phyloP scores from a whole-genome alignment of 305 asterid genomes.

The Rubia peregrina region DNA sequence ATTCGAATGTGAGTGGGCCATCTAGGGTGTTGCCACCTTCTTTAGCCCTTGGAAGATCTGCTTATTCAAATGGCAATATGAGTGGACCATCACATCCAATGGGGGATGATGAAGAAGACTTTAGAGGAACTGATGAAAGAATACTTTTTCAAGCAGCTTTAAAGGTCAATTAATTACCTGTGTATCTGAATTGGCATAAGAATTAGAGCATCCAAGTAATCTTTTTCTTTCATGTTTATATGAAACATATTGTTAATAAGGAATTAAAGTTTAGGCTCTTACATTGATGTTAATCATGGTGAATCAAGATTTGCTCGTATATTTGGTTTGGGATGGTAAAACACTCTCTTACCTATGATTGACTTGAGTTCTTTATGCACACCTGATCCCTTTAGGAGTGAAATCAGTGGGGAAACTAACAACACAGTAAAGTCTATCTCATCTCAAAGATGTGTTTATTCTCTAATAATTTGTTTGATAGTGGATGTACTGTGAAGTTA shows the following conservation, averaged over 20 bases:
- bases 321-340: neutral
- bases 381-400: neutral
- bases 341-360: neutral
- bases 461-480: neutral
- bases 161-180: slow-evolving; percentile 44
- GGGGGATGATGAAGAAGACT: slow-evolving; percentile 62
- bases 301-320: neutral
- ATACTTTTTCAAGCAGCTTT: slow-evolving; percentile 81
- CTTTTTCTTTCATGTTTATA: neutral
- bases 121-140: slow-evolving; percentile 75
- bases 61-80: slow-evolving; percentile 32
- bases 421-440: neutral
- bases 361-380: neutral
- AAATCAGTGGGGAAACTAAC: neutral
- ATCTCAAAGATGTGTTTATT: neutral
- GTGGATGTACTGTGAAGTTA: neutral
- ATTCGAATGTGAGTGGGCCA: slow-evolving; percentile 40
- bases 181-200: neutral
- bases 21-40: slow-evolving; percentile 40
- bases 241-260: neutral
- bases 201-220: neutral
- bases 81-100: slow-evolving; percentile 45
- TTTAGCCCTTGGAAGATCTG: slow-evolving; percentile 35
- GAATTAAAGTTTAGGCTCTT: neutral
- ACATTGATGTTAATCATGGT: neutral